phyloP scores from a whole-genome alignment of 1,139 yeast species.

The Candida neerlandica region DNA sequence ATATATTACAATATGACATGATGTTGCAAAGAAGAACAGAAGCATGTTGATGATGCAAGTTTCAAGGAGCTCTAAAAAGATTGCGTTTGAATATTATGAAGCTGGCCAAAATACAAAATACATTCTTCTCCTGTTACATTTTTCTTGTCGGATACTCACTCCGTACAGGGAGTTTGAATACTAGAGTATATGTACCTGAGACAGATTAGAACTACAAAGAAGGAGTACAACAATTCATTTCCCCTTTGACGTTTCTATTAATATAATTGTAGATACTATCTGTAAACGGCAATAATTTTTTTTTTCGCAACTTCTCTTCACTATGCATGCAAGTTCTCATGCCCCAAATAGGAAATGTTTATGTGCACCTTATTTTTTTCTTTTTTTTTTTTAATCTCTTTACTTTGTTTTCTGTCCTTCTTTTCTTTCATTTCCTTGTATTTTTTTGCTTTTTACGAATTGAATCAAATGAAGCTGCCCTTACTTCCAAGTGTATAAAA shows the following conservation, averaged over 20 bases:
- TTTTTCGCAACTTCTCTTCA: conserved; percentile 2
- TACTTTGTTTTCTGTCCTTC: background rate
- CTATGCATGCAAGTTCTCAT: background rate
- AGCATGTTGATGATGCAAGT: too few relatives aligned
- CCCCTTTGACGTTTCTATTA: conserved; percentile 3
- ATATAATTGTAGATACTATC: background rate
- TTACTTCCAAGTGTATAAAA: background rate
- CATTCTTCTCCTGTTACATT: background rate
- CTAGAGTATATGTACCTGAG: background rate
- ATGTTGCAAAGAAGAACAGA: too few relatives aligned
- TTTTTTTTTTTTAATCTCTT: background rate
- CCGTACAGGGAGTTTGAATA: background rate
- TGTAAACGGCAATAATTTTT: conserved; percentile 1
- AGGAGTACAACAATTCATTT: background rate
- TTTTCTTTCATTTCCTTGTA: background rate
- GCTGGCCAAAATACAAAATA: background rate
- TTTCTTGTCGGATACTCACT: background rate
- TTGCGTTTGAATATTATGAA: background rate
- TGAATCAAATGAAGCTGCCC: background rate
- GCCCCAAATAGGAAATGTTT: conserved; percentile 4
- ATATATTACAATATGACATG: too few relatives aligned
- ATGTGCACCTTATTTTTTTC: background rate
- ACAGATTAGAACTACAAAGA: background rate
- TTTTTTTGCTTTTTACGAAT: conserved; percentile 1
- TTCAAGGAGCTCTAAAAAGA: too few relatives aligned